Evolutionary conservation across 2,329 filamentous ascomycete species (phyloP).

Genomic region (Neurospora sp.): DNA sequence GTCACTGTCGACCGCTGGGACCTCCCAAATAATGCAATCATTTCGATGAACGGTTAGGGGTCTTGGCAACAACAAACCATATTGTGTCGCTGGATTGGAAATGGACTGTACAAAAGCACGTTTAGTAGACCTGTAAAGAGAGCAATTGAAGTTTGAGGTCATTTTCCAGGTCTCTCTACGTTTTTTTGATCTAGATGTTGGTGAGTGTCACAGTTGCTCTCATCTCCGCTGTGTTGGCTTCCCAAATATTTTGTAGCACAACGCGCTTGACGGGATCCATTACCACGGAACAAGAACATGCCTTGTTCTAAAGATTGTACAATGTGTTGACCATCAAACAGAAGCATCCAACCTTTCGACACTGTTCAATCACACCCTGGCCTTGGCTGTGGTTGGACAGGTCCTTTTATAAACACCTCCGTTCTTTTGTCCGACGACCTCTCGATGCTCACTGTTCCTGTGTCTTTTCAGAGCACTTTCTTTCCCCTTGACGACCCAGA

Average conservation of each 20-base stretch:
- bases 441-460: background rate
- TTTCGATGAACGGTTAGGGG: background rate
- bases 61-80: background rate
- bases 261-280: background rate
- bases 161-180: background rate
- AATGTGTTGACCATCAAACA: background rate
- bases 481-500: background rate
- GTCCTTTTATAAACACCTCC: background rate
- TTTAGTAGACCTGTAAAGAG: background rate
- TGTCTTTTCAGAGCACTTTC: background rate
- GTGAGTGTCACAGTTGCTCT: background rate
- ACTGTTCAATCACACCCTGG: background rate
- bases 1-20: background rate
- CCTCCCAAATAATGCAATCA: background rate
- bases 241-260: background rate
- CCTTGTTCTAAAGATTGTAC: background rate
- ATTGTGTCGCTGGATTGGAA: background rate
- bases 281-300: background rate
- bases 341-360: background rate
- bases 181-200: background rate
- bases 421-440: background rate
- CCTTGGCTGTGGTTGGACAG: background rate
- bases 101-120: background rate
- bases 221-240: background rate
- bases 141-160: background rate